Percentiles rank a stretch among this genome's conserved stretches.
Conservation (phyloP, 257 asterid species). For the Anisodus tanguticus region DNA sequence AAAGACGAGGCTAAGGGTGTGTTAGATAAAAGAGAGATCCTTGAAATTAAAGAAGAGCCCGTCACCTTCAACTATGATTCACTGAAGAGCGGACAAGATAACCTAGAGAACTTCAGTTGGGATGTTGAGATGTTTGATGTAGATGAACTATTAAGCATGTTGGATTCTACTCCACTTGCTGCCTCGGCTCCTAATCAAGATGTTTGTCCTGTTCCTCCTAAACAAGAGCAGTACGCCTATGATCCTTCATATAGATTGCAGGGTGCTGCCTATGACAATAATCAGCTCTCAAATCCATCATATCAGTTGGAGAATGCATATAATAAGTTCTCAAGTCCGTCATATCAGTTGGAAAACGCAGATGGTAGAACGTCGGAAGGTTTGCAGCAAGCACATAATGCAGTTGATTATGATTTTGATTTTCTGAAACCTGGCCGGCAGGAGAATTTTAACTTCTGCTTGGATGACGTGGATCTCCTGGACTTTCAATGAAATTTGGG, state of each 20-base stretch:
- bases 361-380: slow-evolving; percentile 18
- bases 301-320: slow-evolving; percentile 13
- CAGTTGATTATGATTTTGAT: slow-evolving; percentile 48
- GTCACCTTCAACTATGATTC: background rate
- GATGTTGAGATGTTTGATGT: slow-evolving; percentile 60
- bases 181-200: slow-evolving; percentile 24
- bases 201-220: slow-evolving; percentile 12
- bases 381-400: slow-evolving; percentile 22
- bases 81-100: background rate
- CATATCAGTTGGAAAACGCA: slow-evolving; percentile 26
- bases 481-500: slow-evolving; percentile 43
- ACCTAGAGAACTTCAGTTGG: slow-evolving; percentile 15
- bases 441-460: slow-evolving; percentile 53
- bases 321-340: background rate
- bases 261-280: background rate
- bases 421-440: slow-evolving; percentile 65
- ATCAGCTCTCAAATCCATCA: background rate
- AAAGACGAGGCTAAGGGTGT: slow-evolving; percentile 25
- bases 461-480: slow-evolving; percentile 45
- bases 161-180: slow-evolving; percentile 28
- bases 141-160: slow-evolving; percentile 53
- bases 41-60: slow-evolving; percentile 22
- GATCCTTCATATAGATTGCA: slow-evolving; percentile 28
- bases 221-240: background rate
- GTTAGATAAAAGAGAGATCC: background rate